phyloP scores from a whole-genome alignment of 2,329 filamentous ascomycete species.

The Cercospora sesami region DNA sequence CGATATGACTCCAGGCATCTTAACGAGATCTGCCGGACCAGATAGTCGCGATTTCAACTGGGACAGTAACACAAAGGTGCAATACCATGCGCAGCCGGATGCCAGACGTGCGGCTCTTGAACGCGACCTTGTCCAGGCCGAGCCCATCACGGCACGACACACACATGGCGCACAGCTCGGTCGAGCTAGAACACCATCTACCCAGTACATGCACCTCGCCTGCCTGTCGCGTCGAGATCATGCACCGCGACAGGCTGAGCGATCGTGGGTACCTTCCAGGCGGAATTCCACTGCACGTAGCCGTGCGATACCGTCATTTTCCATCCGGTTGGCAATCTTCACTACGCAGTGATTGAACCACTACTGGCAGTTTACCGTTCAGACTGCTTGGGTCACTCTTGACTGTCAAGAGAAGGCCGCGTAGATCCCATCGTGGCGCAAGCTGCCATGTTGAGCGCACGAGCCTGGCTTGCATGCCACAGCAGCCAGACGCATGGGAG shows the following conservation, averaged over 20 bases:
- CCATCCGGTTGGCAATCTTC: background rate
- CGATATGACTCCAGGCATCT: background rate
- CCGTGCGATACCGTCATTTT: background rate
- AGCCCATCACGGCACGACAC: background rate
- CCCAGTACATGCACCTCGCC: background rate
- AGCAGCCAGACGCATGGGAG: background rate
- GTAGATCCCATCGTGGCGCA: background rate
- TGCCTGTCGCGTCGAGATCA: background rate
- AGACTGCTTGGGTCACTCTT: no score
- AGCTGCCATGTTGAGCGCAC: background rate
- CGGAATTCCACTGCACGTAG: no score
- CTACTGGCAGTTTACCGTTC: background rate
- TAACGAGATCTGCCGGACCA: background rate
- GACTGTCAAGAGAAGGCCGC: background rate
- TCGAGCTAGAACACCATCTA: background rate
- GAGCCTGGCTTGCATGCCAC: conserved; percentile 2
- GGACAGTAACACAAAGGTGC: background rate
- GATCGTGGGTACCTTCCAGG: background rate
- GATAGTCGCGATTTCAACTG: background rate
- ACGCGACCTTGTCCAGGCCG: background rate
- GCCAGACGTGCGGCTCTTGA: background rate
- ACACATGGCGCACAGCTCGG: conserved; percentile 2
- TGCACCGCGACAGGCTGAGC: background rate
- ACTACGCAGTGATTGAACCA: background rate
- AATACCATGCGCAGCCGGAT: background rate